A percentile compares a stretch with the other conserved stretches of the same genome.
Conservation (phyloP, 73 alveolate genomes). For the Paramecium primaurelia region DNA sequence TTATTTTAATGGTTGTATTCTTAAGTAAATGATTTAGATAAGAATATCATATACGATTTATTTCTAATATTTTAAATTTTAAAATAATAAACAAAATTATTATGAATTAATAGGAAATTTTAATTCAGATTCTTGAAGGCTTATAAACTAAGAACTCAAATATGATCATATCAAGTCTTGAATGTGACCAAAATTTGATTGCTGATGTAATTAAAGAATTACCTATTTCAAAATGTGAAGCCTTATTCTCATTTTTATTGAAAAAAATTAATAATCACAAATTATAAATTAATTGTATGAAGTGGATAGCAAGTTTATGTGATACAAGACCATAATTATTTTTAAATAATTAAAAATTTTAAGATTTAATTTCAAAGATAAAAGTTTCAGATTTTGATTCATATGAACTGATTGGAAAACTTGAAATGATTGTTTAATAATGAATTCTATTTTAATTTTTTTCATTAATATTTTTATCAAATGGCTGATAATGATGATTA, state of each 20-base stretch:
- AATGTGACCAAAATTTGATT: not conserved
- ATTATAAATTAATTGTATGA: not conserved
- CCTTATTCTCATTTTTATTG: not conserved
- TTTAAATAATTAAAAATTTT: not conserved
- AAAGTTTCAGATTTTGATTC: not conserved
- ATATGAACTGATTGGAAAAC: slow-evolving; percentile 24
- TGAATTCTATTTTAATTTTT: not conserved
- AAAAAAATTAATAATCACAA: slow-evolving; percentile 2
- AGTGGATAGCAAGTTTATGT: not conserved
- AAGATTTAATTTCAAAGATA: not conserved
- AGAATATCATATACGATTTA: not conserved
- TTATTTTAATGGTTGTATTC: not conserved
- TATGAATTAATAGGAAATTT: slow-evolving; percentile 5
- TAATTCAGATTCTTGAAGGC: slow-evolving; percentile 11
- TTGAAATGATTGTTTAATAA: slow-evolving; percentile 25
- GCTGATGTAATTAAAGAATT: not conserved
- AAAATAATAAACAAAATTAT: not conserved
- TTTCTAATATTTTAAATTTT: not conserved
- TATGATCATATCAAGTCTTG: not conserved
- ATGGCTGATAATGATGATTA: slow-evolving; percentile 35
- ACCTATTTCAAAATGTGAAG: slow-evolving; percentile 17
- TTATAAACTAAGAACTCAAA: not conserved
- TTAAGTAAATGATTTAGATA: not conserved
- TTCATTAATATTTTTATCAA: not conserved
- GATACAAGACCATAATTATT: not conserved